Evolutionary conservation across 2,329 filamentous ascomycete species (phyloP), one percentile per base, ranked within the genome.

Genomic region (Alternaria rosae): DNA sequence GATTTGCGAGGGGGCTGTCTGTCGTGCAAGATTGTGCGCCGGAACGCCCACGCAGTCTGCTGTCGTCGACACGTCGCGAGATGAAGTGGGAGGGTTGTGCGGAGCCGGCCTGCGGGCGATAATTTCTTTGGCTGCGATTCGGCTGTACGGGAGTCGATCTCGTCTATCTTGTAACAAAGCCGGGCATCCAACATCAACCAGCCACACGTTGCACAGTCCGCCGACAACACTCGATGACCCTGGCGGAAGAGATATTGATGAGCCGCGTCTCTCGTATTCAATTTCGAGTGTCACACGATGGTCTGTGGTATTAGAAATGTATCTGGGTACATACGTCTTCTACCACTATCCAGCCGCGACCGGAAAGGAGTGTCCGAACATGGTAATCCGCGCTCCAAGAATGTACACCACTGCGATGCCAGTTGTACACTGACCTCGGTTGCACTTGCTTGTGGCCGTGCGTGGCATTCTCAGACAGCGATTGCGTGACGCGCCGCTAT

Each of bases 101-200:
- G 21, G 57, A 35, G 12, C 56, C 56, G 38, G 56, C 45, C 38
- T 23, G 42, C 56, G 57, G 57, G 35, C 43, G 43, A 44, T 25
- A 60, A 56, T 56, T 60, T 56, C 52, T 54, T 38, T 60, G 57
- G 57, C 52, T 54, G 48, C 30, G n/a, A 38, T 28, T 28, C 50
- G 51, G 57, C 41, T 54, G 30, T 23, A 26, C 43, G 50, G 57
- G 32, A 56, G 45, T 57, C 53, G n/a, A 61, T 61, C 38, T 52
- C 58, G 58, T 57, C 58, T 45, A 57, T 42, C 43, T 52, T 48
- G 11, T 20, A 47, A 32, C 55, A 13, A 32, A 43, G 55, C 47
- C 55, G 28, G 20, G 30, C 10, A 26, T 30, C 44, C 44, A 26
- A 35, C 41, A 44, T 21, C 26, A 21, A 44, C 20, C 51, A 15